Base-by-base conservation (phyloP, 768 basidiomycete genomes). In the Pholiota molesta region DNA sequence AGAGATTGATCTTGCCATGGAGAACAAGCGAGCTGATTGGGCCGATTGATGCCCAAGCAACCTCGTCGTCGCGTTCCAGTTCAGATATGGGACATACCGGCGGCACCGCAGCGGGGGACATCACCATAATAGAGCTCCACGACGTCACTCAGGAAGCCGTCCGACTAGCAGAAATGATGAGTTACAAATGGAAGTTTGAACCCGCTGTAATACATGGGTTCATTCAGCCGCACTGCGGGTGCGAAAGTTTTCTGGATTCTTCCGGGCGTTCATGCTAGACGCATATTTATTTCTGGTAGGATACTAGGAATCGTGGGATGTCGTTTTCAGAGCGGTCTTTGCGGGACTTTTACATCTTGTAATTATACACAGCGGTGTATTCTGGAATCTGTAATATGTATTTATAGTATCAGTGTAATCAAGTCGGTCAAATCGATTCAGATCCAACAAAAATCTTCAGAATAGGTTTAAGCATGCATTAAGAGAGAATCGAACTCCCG, bases 101-200 rank as follows among this genome's bases (percentile, higher is more conserved):
- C 31, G 6, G 31, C 31, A 9, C 28, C 5, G 9, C 13, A 44
- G 23, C 26, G 11, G 55, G 17, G 10, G 37, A 51, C 21, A 58
- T 58, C 14, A 44, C 47, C 6, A 39, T 58, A 13, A 35, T 58
- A 7, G 57, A 58, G 11, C 49, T 58, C 2, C 57, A 58, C 16
- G 57, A 58, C 35, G 57, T 51, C n/a, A 58, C 57, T 0, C 57
- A 52, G 33, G 57, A 58, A 28, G 57, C 57, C 5, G 47, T 47
- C 10, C 47, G 28, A 4, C 6, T 58, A 23, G 57, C 57, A 10
- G 57, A 29, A 10, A 51, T 51, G 45, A 58, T 58, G 57, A 58
- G 57, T 23, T 58, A 33, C 33, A 35, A 39, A 14, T 58, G 57
- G 57, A 47, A 58, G 35, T 58, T 49, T n/a, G 49, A 58, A n/a